Evolutionary conservation across 768 basidiomycete genomes (phyloP).

Genomic region (Pilatotrama ljubarskyi): DNA sequence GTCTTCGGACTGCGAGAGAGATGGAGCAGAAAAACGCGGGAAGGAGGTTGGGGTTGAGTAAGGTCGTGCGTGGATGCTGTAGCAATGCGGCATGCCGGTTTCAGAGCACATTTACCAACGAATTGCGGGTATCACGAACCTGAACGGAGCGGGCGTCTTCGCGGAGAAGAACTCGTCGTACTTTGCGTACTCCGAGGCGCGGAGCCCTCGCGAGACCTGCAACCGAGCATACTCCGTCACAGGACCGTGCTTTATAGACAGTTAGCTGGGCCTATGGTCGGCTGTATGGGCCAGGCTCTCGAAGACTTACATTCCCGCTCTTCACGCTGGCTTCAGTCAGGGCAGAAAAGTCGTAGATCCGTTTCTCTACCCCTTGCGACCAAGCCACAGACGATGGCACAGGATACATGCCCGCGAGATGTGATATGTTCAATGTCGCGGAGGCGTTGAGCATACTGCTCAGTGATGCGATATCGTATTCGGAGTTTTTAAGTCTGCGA

Average conservation of each 20-base stretch:
- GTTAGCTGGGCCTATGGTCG: not conserved
- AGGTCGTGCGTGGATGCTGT: constrained; percentile 48
- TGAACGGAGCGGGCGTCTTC: constrained; percentile 36
- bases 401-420: constrained; percentile 58
- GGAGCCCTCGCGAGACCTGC: constrained; percentile 64
- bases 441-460: constrained; percentile 53
- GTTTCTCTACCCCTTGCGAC: constrained; percentile 6
- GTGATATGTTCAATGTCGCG: constrained; percentile 52
- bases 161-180: constrained; percentile 44
- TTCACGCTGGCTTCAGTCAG: not conserved
- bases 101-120: not conserved
- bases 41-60: constrained; percentile 66
- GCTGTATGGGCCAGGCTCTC: not conserved
- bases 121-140: constrained; percentile 32
- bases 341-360: constrained; percentile 24
- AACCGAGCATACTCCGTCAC: constrained; percentile 40
- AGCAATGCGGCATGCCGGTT: not conserved
- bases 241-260: not conserved
- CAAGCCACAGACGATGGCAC: constrained; percentile 25
- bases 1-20: constrained; percentile 1
- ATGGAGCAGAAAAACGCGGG: constrained; percentile 43
- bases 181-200: constrained; percentile 33
- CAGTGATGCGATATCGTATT: constrained; percentile 45
- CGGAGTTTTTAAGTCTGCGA: constrained; percentile 37
- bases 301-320: not conserved